Conservation (phyloP, 2,329 filamentous ascomycete genomes). For the Arthrobotrys conoides region DNA sequence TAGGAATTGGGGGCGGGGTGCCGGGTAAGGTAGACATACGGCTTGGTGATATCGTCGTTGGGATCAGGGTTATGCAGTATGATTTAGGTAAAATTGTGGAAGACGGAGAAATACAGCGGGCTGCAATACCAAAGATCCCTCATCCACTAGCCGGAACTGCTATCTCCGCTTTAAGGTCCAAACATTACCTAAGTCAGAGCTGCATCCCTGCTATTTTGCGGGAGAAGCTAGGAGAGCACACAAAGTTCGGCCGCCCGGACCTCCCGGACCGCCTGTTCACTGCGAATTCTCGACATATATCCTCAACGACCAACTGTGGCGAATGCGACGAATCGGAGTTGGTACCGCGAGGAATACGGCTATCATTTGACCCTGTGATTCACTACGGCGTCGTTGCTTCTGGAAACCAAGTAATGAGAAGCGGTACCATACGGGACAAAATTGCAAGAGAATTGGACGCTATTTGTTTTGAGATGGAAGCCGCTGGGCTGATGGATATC, state of each 20-base stretch:
- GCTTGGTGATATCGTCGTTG: constrained; percentile 64
- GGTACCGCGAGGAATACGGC: background rate
- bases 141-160: constrained; percentile 23
- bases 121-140: constrained; percentile 42
- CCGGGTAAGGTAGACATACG: constrained; percentile 62
- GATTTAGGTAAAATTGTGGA: constrained; percentile 63
- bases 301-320: constrained; percentile 5
- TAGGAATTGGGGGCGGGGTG: constrained; percentile 63
- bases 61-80: constrained; percentile 64
- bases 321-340: constrained; percentile 34
- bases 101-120: constrained; percentile 41
- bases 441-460: constrained; percentile 44
- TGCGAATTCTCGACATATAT: constrained; percentile 35
- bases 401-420: constrained; percentile 48
- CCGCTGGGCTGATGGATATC: constrained; percentile 52
- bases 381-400: constrained; percentile 52
- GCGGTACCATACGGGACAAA: constrained; percentile 35
- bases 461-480: constrained; percentile 56
- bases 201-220: constrained; percentile 41
- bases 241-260: constrained; percentile 19
- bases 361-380: constrained; percentile 7
- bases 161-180: constrained; percentile 32
- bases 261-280: constrained; percentile 22
- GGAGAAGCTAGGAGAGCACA: constrained; percentile 28
- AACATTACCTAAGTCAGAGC: constrained; percentile 29